Percentiles rank a stretch among this genome's conserved stretches.
phyloP scores from a whole-genome alignment of 257 asterid genomes.

The Scutellaria galericulata region DNA sequence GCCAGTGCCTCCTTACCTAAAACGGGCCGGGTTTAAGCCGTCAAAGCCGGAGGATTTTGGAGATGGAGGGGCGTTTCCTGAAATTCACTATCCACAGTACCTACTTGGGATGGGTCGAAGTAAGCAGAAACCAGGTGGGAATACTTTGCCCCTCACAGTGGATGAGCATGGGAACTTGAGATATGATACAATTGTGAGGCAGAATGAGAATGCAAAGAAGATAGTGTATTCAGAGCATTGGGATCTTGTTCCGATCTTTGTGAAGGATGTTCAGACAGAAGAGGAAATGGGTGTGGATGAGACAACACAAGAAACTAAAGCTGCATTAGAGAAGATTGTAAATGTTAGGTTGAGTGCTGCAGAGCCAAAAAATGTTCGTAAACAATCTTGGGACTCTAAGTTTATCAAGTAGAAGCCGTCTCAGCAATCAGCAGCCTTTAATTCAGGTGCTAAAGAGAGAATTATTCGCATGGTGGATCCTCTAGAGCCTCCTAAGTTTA shows the following conservation, averaged over 20 bases:
- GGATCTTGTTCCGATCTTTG: slow-evolving; percentile 79
- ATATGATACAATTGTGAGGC: slow-evolving; percentile 85
- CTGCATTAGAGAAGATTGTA: slow-evolving; percentile 92
- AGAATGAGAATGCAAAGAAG: slow-evolving; percentile 84
- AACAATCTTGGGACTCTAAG: slow-evolving; percentile 73
- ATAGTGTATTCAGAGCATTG: slow-evolving; percentile 79
- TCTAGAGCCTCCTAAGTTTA: slow-evolving; percentile 92
- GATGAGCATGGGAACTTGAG: slow-evolving; percentile 85
- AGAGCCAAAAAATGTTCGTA: slow-evolving; percentile 86
- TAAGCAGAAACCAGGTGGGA: slow-evolving; percentile 58
- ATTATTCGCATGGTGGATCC: slow-evolving; percentile 95
- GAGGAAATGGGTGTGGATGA: slow-evolving; percentile 81
- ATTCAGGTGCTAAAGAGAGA: slow-evolving; percentile 95
- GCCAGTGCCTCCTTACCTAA: slow-evolving; percentile 73
- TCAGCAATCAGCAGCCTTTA: slow-evolving; percentile 90
- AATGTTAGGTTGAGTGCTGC: slow-evolving; percentile 93
- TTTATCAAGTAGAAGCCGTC: slow-evolving; percentile 96
- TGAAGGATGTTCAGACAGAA: slow-evolving; percentile 56
- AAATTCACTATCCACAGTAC: slow-evolving; percentile 78
- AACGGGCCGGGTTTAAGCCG: slow-evolving; percentile 85
- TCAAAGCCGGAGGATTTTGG: slow-evolving; percentile 86
- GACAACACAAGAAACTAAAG: slow-evolving; percentile 76
- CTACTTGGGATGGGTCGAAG: slow-evolving; percentile 88
- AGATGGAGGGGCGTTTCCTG: slow-evolving; percentile 95
- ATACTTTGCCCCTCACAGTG: slow-evolving; percentile 80